Conservation (phyloP, 345 rosid species). For the Cochlearia excelsa region DNA sequence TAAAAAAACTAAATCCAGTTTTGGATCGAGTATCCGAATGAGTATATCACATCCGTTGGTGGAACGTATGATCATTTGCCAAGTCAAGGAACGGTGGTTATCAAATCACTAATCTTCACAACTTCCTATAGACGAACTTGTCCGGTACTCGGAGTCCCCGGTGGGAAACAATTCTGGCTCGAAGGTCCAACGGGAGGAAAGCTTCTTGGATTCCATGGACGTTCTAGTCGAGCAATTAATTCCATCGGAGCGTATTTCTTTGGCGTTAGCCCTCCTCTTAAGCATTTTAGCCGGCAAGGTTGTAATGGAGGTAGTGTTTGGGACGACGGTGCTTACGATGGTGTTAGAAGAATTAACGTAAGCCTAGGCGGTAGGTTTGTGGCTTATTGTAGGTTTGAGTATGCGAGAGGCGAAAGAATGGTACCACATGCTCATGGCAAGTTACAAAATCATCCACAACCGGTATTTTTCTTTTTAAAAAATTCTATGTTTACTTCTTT, state of each 20-base stretch:
- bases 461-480: slow-evolving; percentile 9
- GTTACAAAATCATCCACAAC: slow-evolving; percentile 5
- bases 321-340: slow-evolving; percentile 36
- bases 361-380: slow-evolving; percentile 18
- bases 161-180: slow-evolving; percentile 16
- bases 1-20: slow-evolving; percentile 26
- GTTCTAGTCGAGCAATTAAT: slow-evolving; percentile 29
- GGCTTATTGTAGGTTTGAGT: slow-evolving; percentile 28
- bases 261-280: slow-evolving; percentile 12
- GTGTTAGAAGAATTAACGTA: slow-evolving; percentile 25
- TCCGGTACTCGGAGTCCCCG: slow-evolving; percentile 6
- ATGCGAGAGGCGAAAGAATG: slow-evolving; percentile 24
- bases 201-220: slow-evolving; percentile 33
- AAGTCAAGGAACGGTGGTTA: not conserved
- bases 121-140: slow-evolving; percentile 19
- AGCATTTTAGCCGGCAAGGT: slow-evolving; percentile 24
- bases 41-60: slow-evolving; percentile 29
- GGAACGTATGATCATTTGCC: slow-evolving; percentile 16
- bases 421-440: slow-evolving; percentile 31
- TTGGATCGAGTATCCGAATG: slow-evolving; percentile 31
- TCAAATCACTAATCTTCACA: slow-evolving; percentile 22
- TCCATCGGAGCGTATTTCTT: slow-evolving; percentile 32
- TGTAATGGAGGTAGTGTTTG: slow-evolving; percentile 27
- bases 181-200: slow-evolving; percentile 28
- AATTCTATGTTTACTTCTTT: no score